Percentiles rank a stretch among this genome's conserved stretches.
Conservation (phyloP, 768 basidiomycete genomes). For the Obba rivulosa region DNA sequence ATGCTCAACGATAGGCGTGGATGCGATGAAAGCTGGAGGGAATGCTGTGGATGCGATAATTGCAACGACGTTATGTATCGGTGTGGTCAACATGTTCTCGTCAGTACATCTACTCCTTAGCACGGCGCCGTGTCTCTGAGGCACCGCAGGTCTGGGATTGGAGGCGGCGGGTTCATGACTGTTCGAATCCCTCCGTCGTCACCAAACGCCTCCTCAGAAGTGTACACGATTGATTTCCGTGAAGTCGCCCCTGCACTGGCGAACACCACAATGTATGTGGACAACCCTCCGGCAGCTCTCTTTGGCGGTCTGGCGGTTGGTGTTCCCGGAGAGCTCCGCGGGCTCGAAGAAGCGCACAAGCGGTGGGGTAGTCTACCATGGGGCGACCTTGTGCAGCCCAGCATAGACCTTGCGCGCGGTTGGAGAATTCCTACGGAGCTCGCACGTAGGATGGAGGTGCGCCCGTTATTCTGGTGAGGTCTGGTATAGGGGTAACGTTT, state of each 20-base stretch:
- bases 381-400: slow-evolving; percentile 72
- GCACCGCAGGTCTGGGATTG: slow-evolving; percentile 62
- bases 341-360: slow-evolving; percentile 76
- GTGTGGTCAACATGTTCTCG: slow-evolving; percentile 90
- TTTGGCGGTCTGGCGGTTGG: slow-evolving; percentile 85
- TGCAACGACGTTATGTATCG: slow-evolving; percentile 70
- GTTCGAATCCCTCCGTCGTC: slow-evolving; percentile 62
- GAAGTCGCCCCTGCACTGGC: slow-evolving; percentile 77
- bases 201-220: slow-evolving; percentile 43
- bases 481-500: not conserved
- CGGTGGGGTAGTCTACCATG: slow-evolving; percentile 82
- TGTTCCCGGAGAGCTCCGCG: slow-evolving; percentile 87
- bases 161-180: slow-evolving; percentile 86
- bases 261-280: slow-evolving; percentile 71
- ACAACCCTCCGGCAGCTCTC: slow-evolving; percentile 44
- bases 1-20: slow-evolving; percentile 83
- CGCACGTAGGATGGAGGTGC: slow-evolving; percentile 63
- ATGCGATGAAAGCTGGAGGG: slow-evolving; percentile 73
- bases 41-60: slow-evolving; percentile 90
- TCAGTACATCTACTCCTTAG: slow-evolving; percentile 32
- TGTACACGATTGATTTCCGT: slow-evolving; percentile 79
- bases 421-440: slow-evolving; percentile 81
- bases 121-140: not conserved
- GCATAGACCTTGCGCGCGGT: slow-evolving; percentile 65
- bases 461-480: slow-evolving; percentile 11